Evolutionary conservation across 2,329 filamentous ascomycete genomes (phyloP).

Genomic region (Arthroderma sp.): DNA sequence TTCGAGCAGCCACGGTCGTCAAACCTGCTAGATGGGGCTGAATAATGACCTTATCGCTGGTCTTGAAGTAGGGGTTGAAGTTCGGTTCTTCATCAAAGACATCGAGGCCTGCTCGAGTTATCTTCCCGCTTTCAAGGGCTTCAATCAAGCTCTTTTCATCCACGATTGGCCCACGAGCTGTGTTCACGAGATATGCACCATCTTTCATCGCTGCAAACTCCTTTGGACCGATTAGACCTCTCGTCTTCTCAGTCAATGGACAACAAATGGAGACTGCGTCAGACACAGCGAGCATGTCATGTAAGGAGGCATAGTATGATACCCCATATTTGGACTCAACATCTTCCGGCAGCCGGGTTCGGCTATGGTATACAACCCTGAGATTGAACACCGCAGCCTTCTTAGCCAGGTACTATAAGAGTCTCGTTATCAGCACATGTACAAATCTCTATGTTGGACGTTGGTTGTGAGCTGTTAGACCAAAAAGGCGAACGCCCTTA

Average conservation of each 20-base stretch:
- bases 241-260: slow-evolving; percentile 34
- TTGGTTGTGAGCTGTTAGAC: no score
- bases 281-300: slow-evolving; percentile 30
- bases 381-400: slow-evolving; percentile 35
- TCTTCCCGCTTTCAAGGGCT: slow-evolving; percentile 37
- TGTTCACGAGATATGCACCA: slow-evolving; percentile 40
- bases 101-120: slow-evolving; percentile 39
- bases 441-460: neutral
- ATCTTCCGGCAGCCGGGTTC: slow-evolving; percentile 23
- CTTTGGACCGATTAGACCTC: slow-evolving; percentile 27
- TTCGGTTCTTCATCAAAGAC: slow-evolving; percentile 38
- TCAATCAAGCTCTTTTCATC: slow-evolving; percentile 39
- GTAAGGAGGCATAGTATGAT: slow-evolving; percentile 28
- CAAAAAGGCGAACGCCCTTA: no score
- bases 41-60: slow-evolving; percentile 32
- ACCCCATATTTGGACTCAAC: slow-evolving; percentile 28
- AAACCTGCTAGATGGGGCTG: slow-evolving; percentile 38
- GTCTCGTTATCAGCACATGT: neutral
- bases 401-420: slow-evolving; percentile 26
- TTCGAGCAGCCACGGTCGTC: slow-evolving; percentile 34
- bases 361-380: slow-evolving; percentile 36
- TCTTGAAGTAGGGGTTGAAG: slow-evolving; percentile 31
- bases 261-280: slow-evolving; percentile 40
- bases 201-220: slow-evolving; percentile 40
- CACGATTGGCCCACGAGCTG: slow-evolving; percentile 39